These are phyloP conservation scores for Juglanconis oblonga DNA, from an alignment of 2,329 filamentous ascomycete genomes.

Conservation along the genomic window DNA sequence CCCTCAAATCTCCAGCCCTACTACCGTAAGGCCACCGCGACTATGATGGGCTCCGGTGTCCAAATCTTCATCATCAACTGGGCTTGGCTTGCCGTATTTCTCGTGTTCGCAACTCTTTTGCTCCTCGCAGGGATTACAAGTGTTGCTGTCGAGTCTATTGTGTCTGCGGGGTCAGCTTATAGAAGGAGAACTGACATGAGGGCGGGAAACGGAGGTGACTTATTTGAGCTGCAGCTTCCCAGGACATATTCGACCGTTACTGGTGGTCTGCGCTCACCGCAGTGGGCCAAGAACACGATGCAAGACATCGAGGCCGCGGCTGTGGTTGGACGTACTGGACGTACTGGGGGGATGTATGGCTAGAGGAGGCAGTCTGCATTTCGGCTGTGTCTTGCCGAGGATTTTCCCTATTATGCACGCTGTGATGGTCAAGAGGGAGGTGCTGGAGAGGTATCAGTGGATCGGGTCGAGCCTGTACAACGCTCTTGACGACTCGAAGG, in stretches of 20 bases:
- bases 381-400: background rate
- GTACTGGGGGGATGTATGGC: background rate
- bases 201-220: background rate
- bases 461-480: conserved; percentile 30
- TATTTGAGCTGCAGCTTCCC: conserved; percentile 16
- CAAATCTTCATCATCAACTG: conserved; percentile 4
- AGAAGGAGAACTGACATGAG: background rate
- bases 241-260: conserved; percentile 17
- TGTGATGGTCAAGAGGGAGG: conserved; percentile 16
- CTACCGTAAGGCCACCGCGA: background rate
- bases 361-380: background rate
- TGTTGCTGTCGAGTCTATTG: conserved; percentile 15
- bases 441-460: conserved; percentile 28
- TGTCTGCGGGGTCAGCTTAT: conserved; percentile 13
- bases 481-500: conserved; percentile 31
- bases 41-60: background rate
- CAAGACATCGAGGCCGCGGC: conserved; percentile 17
- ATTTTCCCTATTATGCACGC: conserved; percentile 14
- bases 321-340: background rate
- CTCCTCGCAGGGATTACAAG: conserved; percentile 6
- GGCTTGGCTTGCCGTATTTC: conserved; percentile 9
- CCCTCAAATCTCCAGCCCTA: background rate
- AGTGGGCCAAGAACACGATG: conserved; percentile 20
- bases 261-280: conserved; percentile 14
- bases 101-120: conserved; percentile 10